Evolutionary conservation across 345 rosid genomes (phyloP), one percentile per base, ranked within the genome.

Genomic region (Syzygium oleosum): DNA sequence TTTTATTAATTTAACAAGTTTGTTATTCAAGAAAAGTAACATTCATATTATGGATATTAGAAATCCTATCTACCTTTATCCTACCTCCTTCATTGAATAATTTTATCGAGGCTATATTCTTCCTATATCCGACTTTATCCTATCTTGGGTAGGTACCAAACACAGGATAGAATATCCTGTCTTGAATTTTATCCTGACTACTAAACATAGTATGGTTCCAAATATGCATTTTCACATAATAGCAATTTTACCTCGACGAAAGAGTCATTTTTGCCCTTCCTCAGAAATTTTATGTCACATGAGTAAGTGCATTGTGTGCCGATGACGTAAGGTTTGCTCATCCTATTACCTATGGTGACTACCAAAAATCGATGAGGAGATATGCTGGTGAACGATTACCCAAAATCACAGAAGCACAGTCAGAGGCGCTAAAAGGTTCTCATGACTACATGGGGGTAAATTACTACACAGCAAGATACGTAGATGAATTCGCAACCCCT

Each of bases 321-420:
- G 52, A 52, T 51, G 27, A 80, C 56, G 54, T n/a, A 49, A 87
- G 98, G 98, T 90, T 91, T 87, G 86, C 89, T 27, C 87, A 95
- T 88, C 97, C 98, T 12, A 34, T 95, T 27, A 91, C 79, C 43
- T 89, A 78, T 51, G 97, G 98, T 19, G 94, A 96, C 84, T 94
- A 96, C 86, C 98, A 96, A 4, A 86, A 89, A 46, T 89, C 43
- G 9, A 94, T 96, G 98, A 90, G 88, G 87, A 16, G 63, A 19
- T 51, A 92, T 2, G 91, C 92, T 1, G 97, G 97, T 41, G 87
- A 88, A 49, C 41, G 96, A 59, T 84, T 96, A 87, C 96, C 97
- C 9, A 93, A 90, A 73, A 95, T 96, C 87, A 93, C 95, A 3
- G 54, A 91, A 89, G 89, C 89, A 13, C 86, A 96, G 86, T 89